These are phyloP conservation scores for Nemania sp. DNA, from an alignment of 2,329 filamentous ascomycete species.

Conservation along the genomic window DNA sequence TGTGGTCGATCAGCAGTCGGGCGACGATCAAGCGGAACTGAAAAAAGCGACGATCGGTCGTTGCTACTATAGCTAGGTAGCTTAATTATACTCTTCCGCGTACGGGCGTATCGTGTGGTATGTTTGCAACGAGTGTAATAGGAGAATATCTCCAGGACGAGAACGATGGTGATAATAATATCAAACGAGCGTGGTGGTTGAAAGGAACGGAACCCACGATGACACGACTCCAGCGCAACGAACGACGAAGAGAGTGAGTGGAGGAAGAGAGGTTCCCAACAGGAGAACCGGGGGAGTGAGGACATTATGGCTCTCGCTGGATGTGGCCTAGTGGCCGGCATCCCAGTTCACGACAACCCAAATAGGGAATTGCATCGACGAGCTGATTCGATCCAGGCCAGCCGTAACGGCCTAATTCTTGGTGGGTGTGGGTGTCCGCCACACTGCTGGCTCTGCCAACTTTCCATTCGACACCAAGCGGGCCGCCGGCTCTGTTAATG, in stretches of 20 bases:
- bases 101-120: neutral
- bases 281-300: constrained; percentile 8
- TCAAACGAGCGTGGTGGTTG: constrained; percentile 21
- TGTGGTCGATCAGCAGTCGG: constrained; percentile 10
- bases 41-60: neutral
- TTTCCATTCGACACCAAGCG: constrained; percentile 5
- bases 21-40: neutral
- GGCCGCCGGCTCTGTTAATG: neutral
- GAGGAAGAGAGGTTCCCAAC: constrained; percentile 5
- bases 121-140: constrained; percentile 23
- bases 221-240: constrained; percentile 25
- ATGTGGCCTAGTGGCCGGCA: constrained; percentile 7
- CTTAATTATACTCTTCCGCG: no score
- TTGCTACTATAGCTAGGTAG: no score
- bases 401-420: no score
- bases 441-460: no score
- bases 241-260: constrained; percentile 17
- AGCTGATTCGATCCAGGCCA: constrained; percentile 17
- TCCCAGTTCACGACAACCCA: constrained; percentile 1
- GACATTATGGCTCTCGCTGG: constrained; percentile 10
- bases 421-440: no score
- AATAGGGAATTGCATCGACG: constrained; percentile 8
- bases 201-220: constrained; percentile 25
- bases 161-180: constrained; percentile 10
- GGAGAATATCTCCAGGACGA: constrained; percentile 24